Percentiles rank a stretch among this genome's conserved stretches.
phyloP scores from a whole-genome alignment of 192 early-diverging fungal genomes.

The Obelidium mucronatum region DNA sequence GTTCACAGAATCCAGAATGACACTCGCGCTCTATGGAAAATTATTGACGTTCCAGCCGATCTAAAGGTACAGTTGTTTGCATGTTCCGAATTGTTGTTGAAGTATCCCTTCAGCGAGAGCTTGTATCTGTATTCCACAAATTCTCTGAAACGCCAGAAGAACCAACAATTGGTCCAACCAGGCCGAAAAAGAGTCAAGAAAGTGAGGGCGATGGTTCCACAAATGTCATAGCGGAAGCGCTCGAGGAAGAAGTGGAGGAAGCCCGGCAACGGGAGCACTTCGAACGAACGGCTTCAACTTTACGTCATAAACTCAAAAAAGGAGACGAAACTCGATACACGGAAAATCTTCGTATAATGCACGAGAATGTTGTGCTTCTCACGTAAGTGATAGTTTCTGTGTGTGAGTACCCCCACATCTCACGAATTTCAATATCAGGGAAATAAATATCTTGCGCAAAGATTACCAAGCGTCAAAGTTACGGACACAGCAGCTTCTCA shows the following conservation, averaged over 20 bases:
- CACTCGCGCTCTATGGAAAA: conserved; percentile 33
- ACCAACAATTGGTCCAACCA: neutral
- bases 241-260: conserved; percentile 47
- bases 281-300: conserved; percentile 53
- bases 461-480: conserved; percentile 44
- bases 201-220: conserved; percentile 7
- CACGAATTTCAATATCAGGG: conserved; percentile 15
- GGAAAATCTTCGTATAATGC: conserved; percentile 53
- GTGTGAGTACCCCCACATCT: neutral
- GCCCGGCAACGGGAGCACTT: conserved; percentile 56
- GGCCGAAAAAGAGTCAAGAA: neutral
- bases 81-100: neutral
- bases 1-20: conserved; percentile 53
- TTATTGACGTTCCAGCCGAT: conserved; percentile 30
- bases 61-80: conserved; percentile 46
- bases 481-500: conserved; percentile 20
- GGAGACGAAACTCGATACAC: conserved; percentile 41
- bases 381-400: conserved; percentile 34
- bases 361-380: conserved; percentile 54
- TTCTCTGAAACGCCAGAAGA: conserved; percentile 32
- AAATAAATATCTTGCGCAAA: conserved; percentile 54
- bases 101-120: conserved; percentile 18
- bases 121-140: conserved; percentile 40
- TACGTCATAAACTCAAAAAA: conserved; percentile 50
- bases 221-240: conserved; percentile 18